These are phyloP conservation scores for Hibiscus syriacus DNA, from an alignment of 345 rosid genomes.

Conservation along the genomic window DNA sequence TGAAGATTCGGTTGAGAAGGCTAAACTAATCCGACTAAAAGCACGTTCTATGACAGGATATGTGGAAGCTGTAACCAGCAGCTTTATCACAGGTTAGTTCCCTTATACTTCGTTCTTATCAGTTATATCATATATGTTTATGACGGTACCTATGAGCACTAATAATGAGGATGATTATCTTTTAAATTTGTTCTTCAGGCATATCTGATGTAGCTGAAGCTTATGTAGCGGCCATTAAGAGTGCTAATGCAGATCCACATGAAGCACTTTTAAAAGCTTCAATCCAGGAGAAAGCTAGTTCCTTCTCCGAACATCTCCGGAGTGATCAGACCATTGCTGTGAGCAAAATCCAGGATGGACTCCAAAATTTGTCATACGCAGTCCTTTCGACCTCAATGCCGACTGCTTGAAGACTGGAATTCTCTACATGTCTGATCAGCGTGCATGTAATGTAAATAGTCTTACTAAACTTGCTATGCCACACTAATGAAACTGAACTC, in stretches of 20 bases:
- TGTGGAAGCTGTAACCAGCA: constrained; percentile 63
- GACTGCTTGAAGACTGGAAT: constrained; percentile 29
- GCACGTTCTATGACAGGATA: constrained; percentile 67
- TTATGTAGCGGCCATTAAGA: constrained; percentile 56
- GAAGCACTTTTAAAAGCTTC: constrained; percentile 40
- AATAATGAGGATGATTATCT: not conserved
- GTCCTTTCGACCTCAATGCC: constrained; percentile 71
- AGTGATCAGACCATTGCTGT: constrained; percentile 45
- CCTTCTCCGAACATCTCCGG: constrained; percentile 52
- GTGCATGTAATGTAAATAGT: constrained; percentile 24
- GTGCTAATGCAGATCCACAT: constrained; percentile 39
- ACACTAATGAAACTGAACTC: not conserved
- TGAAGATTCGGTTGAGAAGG: constrained; percentile 77
- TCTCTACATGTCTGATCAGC: not conserved
- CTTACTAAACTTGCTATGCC: not conserved
- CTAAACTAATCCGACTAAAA: constrained; percentile 61
- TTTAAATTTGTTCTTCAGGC: constrained; percentile 33
- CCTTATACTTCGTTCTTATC: not conserved
- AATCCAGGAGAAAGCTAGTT: constrained; percentile 51
- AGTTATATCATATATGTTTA: not conserved
- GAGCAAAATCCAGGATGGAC: constrained; percentile 73
- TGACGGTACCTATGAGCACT: not conserved
- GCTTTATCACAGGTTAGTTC: constrained; percentile 78
- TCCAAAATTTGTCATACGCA: constrained; percentile 54
- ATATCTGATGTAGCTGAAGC: constrained; percentile 83